Conservation (phyloP, 176 grass and related monocot genomes). For the Lolium perenne region DNA sequence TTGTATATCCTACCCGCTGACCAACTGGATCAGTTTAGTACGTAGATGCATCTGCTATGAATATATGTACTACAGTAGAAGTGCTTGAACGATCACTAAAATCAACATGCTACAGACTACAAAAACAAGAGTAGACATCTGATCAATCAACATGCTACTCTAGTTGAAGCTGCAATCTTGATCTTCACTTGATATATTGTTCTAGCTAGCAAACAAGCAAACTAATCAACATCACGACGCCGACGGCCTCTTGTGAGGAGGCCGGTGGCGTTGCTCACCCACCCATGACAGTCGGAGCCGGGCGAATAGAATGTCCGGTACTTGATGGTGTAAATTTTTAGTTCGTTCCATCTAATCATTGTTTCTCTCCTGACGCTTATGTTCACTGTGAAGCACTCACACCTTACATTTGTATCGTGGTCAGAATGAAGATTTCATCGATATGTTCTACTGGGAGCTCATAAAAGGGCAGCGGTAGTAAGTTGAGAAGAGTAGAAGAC, state of each 20-base stretch:
- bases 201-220: not conserved
- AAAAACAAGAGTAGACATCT: not conserved
- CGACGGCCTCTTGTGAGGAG: too few species aligned
- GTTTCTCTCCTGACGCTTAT: not conserved
- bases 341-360: not conserved
- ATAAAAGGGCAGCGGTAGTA: constrained; percentile 50
- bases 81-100: not conserved
- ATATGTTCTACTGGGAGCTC: constrained; percentile 67
- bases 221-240: not conserved
- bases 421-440: constrained; percentile 69
- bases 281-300: too few species aligned
- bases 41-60: not conserved
- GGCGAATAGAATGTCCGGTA: too few species aligned
- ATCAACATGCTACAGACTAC: not conserved
- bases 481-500: not conserved
- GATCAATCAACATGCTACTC: not conserved
- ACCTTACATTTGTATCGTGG: not conserved
- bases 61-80: too few species aligned
- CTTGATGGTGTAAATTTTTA: too few species aligned
- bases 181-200: not conserved
- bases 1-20: not conserved
- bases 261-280: too few species aligned
- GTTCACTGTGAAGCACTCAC: constrained; percentile 23
- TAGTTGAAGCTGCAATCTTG: not conserved
- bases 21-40: not conserved